Conservation (phyloP, 116 monocot species). For the Iris pallida region DNA sequence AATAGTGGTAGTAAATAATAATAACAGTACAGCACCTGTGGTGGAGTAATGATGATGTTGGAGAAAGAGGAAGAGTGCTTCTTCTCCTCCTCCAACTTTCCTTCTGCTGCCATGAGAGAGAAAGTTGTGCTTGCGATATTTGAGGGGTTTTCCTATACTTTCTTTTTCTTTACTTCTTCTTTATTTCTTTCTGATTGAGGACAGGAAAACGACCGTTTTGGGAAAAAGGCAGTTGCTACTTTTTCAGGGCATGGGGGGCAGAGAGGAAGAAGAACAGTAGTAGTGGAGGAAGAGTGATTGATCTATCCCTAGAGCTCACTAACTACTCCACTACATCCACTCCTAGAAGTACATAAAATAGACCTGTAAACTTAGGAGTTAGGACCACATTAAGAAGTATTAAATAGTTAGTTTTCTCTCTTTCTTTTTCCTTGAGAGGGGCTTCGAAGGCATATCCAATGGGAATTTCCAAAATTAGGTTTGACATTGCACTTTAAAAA, state of each 20-base stretch:
- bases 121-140: background rate
- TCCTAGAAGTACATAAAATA: too few relatives aligned
- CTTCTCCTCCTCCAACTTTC: conserved; percentile 8
- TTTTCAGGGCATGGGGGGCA: background rate
- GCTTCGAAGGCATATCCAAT: too few relatives aligned
- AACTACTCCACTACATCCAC: too few relatives aligned
- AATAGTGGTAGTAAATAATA: background rate
- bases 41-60: conserved; percentile 8
- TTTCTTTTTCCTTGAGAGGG: too few relatives aligned
- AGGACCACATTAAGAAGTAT: too few relatives aligned
- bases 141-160: background rate
- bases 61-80: background rate
- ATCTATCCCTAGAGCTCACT: too few relatives aligned
- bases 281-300: background rate
- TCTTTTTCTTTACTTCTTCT: background rate
- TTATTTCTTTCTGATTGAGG: too few relatives aligned
- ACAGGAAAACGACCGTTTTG: background rate
- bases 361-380: too few relatives aligned
- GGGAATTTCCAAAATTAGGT: too few relatives aligned
- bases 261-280: background rate
- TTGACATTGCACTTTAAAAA: too few relatives aligned
- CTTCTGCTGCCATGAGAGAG: conserved; percentile 14
- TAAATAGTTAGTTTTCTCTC: too few relatives aligned
- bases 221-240: background rate
- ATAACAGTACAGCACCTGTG: conserved; percentile 5